Percentiles rank a stretch among this genome's conserved stretches.
These are phyloP conservation scores for Eutrema salsugineum DNA, from an alignment of 441 rosid genomes.

Conservation along the genomic window DNA sequence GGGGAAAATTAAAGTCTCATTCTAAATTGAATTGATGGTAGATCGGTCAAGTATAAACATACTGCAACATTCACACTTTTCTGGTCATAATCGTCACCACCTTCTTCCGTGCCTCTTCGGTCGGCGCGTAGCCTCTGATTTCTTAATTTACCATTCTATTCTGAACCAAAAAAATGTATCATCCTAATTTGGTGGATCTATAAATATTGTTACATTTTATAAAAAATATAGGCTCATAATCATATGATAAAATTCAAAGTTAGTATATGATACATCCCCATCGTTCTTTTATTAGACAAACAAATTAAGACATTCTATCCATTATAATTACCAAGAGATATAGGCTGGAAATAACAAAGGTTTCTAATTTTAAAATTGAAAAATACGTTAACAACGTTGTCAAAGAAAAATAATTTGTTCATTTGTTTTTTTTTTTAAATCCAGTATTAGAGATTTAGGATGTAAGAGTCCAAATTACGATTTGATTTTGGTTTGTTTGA, in stretches of 20 bases:
- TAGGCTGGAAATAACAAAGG: not conserved
- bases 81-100: slow-evolving; percentile 3
- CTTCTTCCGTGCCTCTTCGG: not conserved
- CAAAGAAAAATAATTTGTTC: too few relatives aligned
- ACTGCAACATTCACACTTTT: slow-evolving; percentile 3
- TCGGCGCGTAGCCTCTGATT: not conserved
- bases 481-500: not conserved
- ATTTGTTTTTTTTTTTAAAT: too few relatives aligned
- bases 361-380: too few relatives aligned
- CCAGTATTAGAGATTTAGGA: too few relatives aligned
- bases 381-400: too few relatives aligned
- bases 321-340: not conserved
- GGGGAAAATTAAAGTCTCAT: slow-evolving; percentile 20
- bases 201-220: not conserved
- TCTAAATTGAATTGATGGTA: not conserved
- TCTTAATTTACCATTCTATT: not conserved
- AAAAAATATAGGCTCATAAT: not conserved
- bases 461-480: too few relatives aligned
- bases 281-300: not conserved
- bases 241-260: not conserved
- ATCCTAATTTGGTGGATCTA: too few relatives aligned
- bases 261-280: not conserved
- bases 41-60: slow-evolving; percentile 20
- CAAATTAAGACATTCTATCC: not conserved
- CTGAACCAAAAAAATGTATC: too few relatives aligned